phyloP scores from a whole-genome alignment of 805 yeast genomes.

The Peterozyma xylosa region DNA sequence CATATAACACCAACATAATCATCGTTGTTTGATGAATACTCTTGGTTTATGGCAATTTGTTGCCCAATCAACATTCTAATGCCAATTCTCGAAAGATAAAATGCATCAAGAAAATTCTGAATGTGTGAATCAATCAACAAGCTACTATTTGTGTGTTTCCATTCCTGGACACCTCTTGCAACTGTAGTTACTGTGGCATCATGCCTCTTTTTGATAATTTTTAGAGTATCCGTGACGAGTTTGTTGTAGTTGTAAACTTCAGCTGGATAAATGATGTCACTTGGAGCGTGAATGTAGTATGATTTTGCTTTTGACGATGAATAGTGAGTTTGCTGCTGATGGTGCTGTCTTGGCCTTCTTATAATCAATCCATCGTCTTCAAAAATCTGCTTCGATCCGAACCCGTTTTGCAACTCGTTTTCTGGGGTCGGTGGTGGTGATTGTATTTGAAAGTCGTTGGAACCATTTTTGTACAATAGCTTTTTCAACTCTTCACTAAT shows the following conservation, averaged over 20 bases:
- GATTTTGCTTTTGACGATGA: constrained; percentile 24
- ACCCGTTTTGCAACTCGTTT: no score
- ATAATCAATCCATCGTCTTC: constrained; percentile 43
- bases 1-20: constrained; percentile 88
- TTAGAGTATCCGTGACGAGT: constrained; percentile 55
- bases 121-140: constrained; percentile 59
- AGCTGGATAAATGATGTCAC: constrained; percentile 57
- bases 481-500: constrained; percentile 33
- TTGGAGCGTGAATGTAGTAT: constrained; percentile 47
- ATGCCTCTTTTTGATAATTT: constrained; percentile 72
- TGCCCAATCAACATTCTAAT: constrained; percentile 94
- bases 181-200: constrained; percentile 91
- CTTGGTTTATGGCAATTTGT: constrained; percentile 75
- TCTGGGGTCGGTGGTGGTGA: constrained; percentile 6
- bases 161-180: constrained; percentile 87
- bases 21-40: constrained; percentile 39
- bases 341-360: constrained; percentile 12
- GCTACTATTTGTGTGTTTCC: constrained; percentile 53
- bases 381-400: constrained; percentile 11
- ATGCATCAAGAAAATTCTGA: constrained; percentile 76
- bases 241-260: constrained; percentile 70
- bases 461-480: constrained; percentile 21
- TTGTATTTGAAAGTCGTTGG: constrained; percentile 8
- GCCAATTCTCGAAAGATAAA: constrained; percentile 87
- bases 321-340: constrained; percentile 9